Evolutionary conservation across 2,329 filamentous ascomycete species (phyloP).

Genomic region (Aspergillus oerlinghausenensis): DNA sequence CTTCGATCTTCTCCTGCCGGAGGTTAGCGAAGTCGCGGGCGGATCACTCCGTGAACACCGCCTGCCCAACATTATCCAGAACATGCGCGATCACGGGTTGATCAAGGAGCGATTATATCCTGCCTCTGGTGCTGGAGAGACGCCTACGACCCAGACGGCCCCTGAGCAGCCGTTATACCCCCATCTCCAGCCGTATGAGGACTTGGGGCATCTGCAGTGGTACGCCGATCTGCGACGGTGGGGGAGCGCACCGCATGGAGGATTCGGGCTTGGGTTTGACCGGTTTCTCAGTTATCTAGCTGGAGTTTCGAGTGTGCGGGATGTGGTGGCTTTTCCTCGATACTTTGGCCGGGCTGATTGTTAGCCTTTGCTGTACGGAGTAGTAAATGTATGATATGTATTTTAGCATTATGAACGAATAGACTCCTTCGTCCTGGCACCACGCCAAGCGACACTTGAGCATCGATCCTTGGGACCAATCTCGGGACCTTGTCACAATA

Average conservation of each 20-base stretch:
- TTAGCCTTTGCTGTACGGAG: constrained; percentile 17
- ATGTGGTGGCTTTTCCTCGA: constrained; percentile 81
- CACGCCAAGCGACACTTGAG: too few relatives aligned
- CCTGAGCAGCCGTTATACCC: constrained; percentile 28
- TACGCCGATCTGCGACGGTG: constrained; percentile 84
- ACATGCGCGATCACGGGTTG: constrained; percentile 67
- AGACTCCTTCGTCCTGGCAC: too few relatives aligned
- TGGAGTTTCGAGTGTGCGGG: constrained; percentile 75
- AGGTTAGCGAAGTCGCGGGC: constrained; percentile 80
- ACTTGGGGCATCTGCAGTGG: constrained; percentile 64
- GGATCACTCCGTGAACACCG: constrained; percentile 87
- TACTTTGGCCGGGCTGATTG: constrained; percentile 54
- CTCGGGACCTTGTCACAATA: too few relatives aligned
- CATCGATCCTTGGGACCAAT: too few relatives aligned
- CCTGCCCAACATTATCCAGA: constrained; percentile 59
- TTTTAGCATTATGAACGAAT: too few relatives aligned
- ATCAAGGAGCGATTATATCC: constrained; percentile 27
- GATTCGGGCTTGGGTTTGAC: constrained; percentile 88
- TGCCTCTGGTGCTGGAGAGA: neutral
- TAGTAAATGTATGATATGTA: too few relatives aligned
- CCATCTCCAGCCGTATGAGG: constrained; percentile 34
- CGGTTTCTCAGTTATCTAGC: constrained; percentile 77
- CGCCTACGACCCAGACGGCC: constrained; percentile 15
- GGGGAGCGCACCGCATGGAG: constrained; percentile 87
- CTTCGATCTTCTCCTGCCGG: constrained; percentile 84